Evolutionary conservation across 345 rosid species (phyloP).

Genomic region (Erysimum cheiranthoides): DNA sequence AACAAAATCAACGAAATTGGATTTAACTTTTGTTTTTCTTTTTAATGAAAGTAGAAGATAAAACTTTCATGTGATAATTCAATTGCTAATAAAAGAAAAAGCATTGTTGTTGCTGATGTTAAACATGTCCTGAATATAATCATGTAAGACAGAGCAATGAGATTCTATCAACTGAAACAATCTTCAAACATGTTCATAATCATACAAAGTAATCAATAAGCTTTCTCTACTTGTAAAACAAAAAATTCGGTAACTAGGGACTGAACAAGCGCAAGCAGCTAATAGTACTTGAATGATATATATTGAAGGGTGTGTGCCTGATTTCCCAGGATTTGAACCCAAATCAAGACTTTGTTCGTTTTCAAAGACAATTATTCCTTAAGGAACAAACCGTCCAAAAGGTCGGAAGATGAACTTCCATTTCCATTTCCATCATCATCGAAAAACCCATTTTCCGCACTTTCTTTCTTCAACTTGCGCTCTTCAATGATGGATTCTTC

Average conservation of each 20-base stretch:
- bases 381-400: conserved; percentile 63
- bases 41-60: background rate
- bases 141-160: conserved; percentile 14
- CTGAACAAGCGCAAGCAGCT: background rate
- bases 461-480: conserved; percentile 65
- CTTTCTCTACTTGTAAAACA: conserved; percentile 17
- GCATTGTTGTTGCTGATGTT: conserved; percentile 18
- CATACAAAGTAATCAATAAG: background rate
- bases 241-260: background rate
- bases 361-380: conserved; percentile 38
- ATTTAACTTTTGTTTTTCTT: background rate
- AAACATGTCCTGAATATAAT: conserved; percentile 4
- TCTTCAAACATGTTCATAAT: conserved; percentile 12
- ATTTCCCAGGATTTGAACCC: conserved; percentile 6
- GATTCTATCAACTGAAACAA: conserved; percentile 14
- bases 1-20: conserved; percentile 21
- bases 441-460: conserved; percentile 63
- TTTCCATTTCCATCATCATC: conserved; percentile 47
- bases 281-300: background rate
- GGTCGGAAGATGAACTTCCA: conserved; percentile 56
- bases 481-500: conserved; percentile 71
- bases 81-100: conserved; percentile 18
- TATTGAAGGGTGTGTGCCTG: background rate
- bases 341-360: background rate
- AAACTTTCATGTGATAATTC: conserved; percentile 17